Conservation (phyloP, 1,284 basidiomycete genomes). For the Malassezia caprae region DNA sequence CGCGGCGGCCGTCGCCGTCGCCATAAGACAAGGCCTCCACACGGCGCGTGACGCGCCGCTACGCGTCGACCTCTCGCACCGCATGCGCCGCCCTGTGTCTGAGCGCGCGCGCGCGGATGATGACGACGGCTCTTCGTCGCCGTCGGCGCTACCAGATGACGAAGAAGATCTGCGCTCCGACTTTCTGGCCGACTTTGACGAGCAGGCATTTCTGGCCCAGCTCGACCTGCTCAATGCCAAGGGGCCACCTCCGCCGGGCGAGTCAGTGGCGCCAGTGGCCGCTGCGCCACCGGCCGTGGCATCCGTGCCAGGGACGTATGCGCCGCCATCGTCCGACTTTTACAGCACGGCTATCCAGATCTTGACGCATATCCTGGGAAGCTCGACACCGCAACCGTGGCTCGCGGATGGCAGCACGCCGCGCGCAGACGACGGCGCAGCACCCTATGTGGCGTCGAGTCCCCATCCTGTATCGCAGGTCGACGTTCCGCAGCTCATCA, state of each 20-base stretch:
- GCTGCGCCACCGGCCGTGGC: not conserved
- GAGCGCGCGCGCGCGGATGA: constrained; percentile 3
- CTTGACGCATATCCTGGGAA: constrained; percentile 34
- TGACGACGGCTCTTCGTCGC: constrained; percentile 9
- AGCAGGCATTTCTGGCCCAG: constrained; percentile 6
- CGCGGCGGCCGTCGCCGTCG: constrained; percentile 30
- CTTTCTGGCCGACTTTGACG: constrained; percentile 8
- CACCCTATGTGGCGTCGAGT: not conserved
- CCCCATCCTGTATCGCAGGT: not conserved
- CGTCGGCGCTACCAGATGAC: constrained; percentile 2
- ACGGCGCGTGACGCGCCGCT: not conserved
- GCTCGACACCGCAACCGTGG: constrained; percentile 25
- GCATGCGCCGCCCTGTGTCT: not conserved
- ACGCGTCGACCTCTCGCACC: not conserved
- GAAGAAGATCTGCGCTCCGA: constrained; percentile 12
- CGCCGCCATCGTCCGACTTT: constrained; percentile 22
- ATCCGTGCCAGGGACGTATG: constrained; percentile 3
- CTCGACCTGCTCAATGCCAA: constrained; percentile 8
- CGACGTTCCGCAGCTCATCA: constrained; percentile 19
- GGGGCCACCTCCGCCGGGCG: not conserved
- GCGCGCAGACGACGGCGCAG: constrained; percentile 16
- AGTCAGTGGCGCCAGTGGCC: not conserved
- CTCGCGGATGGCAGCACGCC: constrained; percentile 19
- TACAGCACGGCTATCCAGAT: constrained; percentile 36
- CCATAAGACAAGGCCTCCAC: not conserved